These are phyloP conservation scores for Trichoderma simmonsii DNA, from an alignment of 2,329 filamentous ascomycete genomes.

Conservation along the genomic window DNA sequence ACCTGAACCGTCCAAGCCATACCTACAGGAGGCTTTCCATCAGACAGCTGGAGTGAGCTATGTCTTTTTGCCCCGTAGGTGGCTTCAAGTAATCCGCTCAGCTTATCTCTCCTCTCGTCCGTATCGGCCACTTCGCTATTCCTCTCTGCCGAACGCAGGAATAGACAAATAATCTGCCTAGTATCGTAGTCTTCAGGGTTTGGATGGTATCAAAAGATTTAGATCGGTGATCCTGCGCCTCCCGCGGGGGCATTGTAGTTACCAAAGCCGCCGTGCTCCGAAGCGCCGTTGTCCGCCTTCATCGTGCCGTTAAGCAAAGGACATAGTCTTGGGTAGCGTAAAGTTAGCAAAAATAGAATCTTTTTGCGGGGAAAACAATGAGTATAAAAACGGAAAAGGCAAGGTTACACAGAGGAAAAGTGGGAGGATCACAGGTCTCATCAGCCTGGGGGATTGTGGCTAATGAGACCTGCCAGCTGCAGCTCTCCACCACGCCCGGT, in stretches of 20 bases:
- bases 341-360: slow-evolving; percentile 22
- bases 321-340: slow-evolving; percentile 60
- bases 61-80: background rate
- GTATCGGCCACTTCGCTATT: background rate
- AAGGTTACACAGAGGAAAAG: background rate
- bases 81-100: background rate
- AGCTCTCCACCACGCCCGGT: slow-evolving; percentile 19
- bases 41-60: background rate
- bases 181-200: background rate
- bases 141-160: background rate
- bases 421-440: background rate
- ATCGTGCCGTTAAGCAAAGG: slow-evolving; percentile 82
- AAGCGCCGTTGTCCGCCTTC: slow-evolving; percentile 56
- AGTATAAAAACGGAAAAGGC: background rate
- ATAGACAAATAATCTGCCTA: background rate
- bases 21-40: background rate
- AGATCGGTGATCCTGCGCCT: slow-evolving; percentile 35
- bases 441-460: slow-evolving; percentile 6
- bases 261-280: slow-evolving; percentile 58
- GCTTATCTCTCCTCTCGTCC: background rate
- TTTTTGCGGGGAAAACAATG: slow-evolving; percentile 8
- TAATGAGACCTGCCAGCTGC: slow-evolving; percentile 24
- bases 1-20: background rate
- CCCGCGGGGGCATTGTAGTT: slow-evolving; percentile 45
- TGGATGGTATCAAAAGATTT: background rate